Evolutionary conservation across 169 alveolate genomes (phyloP).

Genomic region (Cryptosporidium ubiquitum): DNA sequence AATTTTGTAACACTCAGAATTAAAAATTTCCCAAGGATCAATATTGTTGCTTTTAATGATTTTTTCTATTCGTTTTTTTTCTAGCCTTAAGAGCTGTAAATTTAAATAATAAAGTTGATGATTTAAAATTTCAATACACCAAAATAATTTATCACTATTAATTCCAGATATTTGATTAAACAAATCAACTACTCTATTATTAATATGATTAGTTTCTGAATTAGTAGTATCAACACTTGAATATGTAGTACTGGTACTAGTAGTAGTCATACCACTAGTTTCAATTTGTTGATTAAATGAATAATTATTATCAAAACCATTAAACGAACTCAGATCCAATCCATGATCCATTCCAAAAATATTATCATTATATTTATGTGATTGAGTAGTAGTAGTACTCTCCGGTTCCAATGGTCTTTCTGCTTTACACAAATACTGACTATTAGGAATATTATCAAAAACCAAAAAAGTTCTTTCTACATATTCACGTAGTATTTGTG

Average conservation of each 20-base stretch:
- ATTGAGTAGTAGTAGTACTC: neutral
- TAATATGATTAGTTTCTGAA: neutral
- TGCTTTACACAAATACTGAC: neutral
- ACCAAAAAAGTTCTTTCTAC: slow-evolving; percentile 20
- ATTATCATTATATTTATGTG: neutral
- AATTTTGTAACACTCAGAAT: neutral
- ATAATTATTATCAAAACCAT: neutral
- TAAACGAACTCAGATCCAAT: neutral
- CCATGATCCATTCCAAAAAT: neutral
- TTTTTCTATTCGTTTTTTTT: neutral
- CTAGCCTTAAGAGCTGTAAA: neutral
- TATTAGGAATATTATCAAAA: slow-evolving; percentile 11
- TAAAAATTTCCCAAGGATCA: neutral
- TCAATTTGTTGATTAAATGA: neutral
- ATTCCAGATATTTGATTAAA: neutral
- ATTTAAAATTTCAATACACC: neutral
- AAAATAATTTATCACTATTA: neutral
- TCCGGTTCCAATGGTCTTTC: neutral
- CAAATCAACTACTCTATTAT: neutral
- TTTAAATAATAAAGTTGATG: slow-evolving; percentile 8
- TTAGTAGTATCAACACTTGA: neutral
- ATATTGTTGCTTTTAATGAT: neutral
- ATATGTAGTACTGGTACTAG: slow-evolving; percentile 2
- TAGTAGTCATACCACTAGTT: neutral
- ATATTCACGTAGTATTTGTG: slow-evolving; percentile 12